A percentile compares a stretch with the other conserved stretches of the same genome.
These are phyloP conservation scores for Boletus edulis DNA, from an alignment of 768 basidiomycete species.

Conservation along the genomic window DNA sequence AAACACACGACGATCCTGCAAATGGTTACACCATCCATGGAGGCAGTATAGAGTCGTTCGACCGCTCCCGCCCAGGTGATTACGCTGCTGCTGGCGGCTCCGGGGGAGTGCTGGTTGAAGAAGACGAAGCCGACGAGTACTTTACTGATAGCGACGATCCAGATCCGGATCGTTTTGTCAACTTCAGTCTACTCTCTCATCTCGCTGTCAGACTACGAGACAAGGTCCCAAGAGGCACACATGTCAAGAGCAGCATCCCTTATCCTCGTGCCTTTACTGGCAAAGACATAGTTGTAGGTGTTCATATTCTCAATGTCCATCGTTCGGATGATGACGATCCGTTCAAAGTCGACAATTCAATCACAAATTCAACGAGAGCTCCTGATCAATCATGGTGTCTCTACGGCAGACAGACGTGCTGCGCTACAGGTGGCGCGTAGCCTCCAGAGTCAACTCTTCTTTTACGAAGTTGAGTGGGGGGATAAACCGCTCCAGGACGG, in stretches of 20 bases:
- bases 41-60: conserved; percentile 27
- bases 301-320: background rate
- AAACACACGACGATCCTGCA: conserved; percentile 14
- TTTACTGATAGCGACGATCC: conserved; percentile 56
- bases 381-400: conserved; percentile 68
- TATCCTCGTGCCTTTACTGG: conserved; percentile 92
- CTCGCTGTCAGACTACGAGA: conserved; percentile 88
- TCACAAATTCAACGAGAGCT: conserved; percentile 83
- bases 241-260: conserved; percentile 91
- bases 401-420: conserved; percentile 74
- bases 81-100: conserved; percentile 18
- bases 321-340: conserved; percentile 2
- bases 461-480: conserved; percentile 97
- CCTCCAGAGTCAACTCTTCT: conserved; percentile 89
- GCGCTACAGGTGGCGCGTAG: conserved; percentile 88
- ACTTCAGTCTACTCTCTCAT: conserved; percentile 83
- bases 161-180: conserved; percentile 76
- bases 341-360: conserved; percentile 77
- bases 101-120: conserved; percentile 21
- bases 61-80: conserved; percentile 18
- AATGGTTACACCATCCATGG: conserved; percentile 18
- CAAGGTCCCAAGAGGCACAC: conserved; percentile 81
- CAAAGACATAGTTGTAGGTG: conserved; percentile 85
- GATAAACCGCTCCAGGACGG: conserved; percentile 77
- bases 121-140: conserved; percentile 30